Evolutionary conservation across 331 rosid species (phyloP), one percentile per base, ranked within the genome.

Genomic region (Quercus lobata): DNA sequence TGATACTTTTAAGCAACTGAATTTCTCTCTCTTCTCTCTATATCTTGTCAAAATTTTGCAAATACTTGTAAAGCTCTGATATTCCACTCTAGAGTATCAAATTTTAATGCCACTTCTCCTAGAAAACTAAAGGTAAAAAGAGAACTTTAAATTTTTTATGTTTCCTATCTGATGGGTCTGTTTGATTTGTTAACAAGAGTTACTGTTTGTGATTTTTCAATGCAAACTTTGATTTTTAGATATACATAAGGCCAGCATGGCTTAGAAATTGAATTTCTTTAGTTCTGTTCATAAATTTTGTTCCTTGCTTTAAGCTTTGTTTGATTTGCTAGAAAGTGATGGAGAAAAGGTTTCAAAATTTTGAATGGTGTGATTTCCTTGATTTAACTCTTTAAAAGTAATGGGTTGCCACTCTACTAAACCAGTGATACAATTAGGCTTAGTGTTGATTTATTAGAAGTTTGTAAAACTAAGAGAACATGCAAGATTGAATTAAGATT

Each of bases 1-100:
- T 78, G 87, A 82, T 71, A 72, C 87, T 85, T 85, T 74, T 54
- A 88, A 87, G 88, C 88, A 89, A 86, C 83, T 60, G 9, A 5
- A 19, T 55, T 12, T 69, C 72, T 9, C 34, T 76, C 63, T 58
- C 58, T 29, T 19, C 37, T 71, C 55, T 21, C 5, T n/a, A 10
- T 49, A 68, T 72, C 68, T 66, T 78, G 60, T 19, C 34, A 5
- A 49, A 32, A 32, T 35, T 82, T 74, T 72, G 81, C 6, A 37
- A 21, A 30, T 72, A 53, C 18, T 76, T 72, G 72, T 78, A 65
- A 54, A 44, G 62, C 32, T 61, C 69, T 49, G 22, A 37, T 53
- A 72, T 73, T 46, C 73, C 21, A 5, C 21, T 46, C 44, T 7
- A 29, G 29, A 27, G 60, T 71, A 19, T 11, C 76, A 34, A 57